Conservation (phyloP, 108 stramenopile genomes). For the Nannochloropsis oceanica region DNA sequence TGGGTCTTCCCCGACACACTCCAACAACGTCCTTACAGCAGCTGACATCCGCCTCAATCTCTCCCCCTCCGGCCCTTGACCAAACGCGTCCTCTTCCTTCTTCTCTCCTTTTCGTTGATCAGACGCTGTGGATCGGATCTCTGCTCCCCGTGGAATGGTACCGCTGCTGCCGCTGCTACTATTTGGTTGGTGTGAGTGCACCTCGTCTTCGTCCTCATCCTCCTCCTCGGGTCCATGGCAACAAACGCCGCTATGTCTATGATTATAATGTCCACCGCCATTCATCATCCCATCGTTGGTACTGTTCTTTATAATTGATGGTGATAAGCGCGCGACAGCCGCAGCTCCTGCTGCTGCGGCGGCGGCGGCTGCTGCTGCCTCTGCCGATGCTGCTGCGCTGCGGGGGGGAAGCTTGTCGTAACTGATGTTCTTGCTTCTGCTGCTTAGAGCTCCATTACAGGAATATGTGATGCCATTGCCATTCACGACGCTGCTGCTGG, state of each 20-base stretch:
- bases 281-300: background rate
- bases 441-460: no score
- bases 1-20: slow-evolving; percentile 93
- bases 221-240: background rate
- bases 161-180: no score
- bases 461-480: no score
- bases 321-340: background rate
- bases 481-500: no score
- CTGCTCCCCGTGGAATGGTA: no score
- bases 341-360: background rate
- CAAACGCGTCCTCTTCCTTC: background rate
- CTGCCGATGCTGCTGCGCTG: no score
- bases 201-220: background rate
- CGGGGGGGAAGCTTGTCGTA: no score
- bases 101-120: background rate
- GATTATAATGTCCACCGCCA: background rate
- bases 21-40: slow-evolving; percentile 70
- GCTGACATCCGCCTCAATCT: slow-evolving; percentile 56
- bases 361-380: background rate
- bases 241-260: background rate
- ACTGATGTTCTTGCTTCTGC: no score
- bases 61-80: slow-evolving; percentile 11
- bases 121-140: background rate
- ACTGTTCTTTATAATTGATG: background rate
- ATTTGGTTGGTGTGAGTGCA: no score